Base-by-base conservation (phyloP, 257 asterid genomes). In the Nicotiana knightiana region DNA sequence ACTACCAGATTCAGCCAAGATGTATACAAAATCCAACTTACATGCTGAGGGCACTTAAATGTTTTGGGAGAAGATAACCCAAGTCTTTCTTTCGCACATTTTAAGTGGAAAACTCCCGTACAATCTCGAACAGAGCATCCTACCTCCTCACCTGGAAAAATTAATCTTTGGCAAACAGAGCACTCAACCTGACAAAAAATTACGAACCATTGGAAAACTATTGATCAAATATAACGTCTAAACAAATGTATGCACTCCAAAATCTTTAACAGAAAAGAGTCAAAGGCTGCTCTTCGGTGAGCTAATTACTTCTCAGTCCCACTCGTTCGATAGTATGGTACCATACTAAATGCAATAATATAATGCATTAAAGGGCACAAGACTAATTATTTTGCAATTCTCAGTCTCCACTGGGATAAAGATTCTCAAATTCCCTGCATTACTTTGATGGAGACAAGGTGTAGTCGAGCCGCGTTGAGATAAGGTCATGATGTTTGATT, bases 1-100 rank as follows among this genome's bases (percentile, higher is more conserved):
- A 51, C 26, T 26, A 2, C 51, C 9, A 51, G 17, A 17, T 26
- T 75, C 79, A 75, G 63, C 62, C 79, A 51, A 26, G 28, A 51
- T 51, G 28, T 62, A 39, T 48, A 24, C 32, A 18, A 48, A 51
- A 26, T 53, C 71, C 79, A 81, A 87, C 96, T 91, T 89, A 95
- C 99, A 90, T 95, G 99, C 59, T 90, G 98, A 62, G 98, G 98
- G 86, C 99, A 95, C 90, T 91, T 95, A 84, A 93, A 92, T 46
- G 82, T 88, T 88, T 91, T 91, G 43, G 89, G 81, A 83, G 93
- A 89, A 82, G 91, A 90, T 77, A 89, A 88, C 24, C 89, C 87
- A 48, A 76, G 86, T 62, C 80, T 86, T 82, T 90, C 87, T 82
- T 80, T 86, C 16, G 92, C 97, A 88, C 99, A 95, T 68, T 81